Base-by-base conservation (phyloP, 257 asterid species). In the Solanum medicagineum region DNA sequence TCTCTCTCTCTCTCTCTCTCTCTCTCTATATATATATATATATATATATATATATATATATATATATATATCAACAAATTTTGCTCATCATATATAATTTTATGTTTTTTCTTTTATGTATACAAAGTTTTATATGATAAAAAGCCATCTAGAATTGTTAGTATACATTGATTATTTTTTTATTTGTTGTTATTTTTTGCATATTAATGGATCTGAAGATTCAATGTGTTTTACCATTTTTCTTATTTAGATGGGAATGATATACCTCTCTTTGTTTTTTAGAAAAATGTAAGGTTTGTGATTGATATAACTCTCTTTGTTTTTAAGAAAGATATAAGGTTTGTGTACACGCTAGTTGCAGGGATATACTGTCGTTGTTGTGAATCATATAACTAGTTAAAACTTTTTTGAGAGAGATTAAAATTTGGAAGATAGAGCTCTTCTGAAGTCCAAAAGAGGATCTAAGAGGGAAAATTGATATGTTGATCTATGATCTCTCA, bases 381-480 rank as follows among this genome's bases (percentile, higher is more conserved):
- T 36, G 42, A 36, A 36, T 44, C 10, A 54, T 13, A 7, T 51
- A 10, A 16, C 5, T 14, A 17, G 15, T 14, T 53, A 13, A 13
- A 53, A 53, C 57, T 53, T 69, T 19, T 71, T 40, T 49, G 42
- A 5, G 42, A 5, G 6, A 36, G 42, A 80, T 84, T 86, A 86
- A 88, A 90, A 88, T 89, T 47, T 80, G 55, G 63, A 44, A 92
- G 60, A 94, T 92, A 89, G 98, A 94, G 97, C 97, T 94, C 94
- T 8, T 95, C 90, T 92, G 92, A 93, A 90, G 94, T 93, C 94
- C 98, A 94, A 94, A 69, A 85, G 92, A 92, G 95, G 98, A 90
- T 88, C 88, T 87, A 82, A 88, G 87, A 60, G 90, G 97, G 93
- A 82, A 86, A 87, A 91, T 90, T 29, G 89, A 91, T 97, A 94